Conservation (phyloP, 2,329 filamentous ascomycete species). For the Paecilomyces variotii region DNA sequence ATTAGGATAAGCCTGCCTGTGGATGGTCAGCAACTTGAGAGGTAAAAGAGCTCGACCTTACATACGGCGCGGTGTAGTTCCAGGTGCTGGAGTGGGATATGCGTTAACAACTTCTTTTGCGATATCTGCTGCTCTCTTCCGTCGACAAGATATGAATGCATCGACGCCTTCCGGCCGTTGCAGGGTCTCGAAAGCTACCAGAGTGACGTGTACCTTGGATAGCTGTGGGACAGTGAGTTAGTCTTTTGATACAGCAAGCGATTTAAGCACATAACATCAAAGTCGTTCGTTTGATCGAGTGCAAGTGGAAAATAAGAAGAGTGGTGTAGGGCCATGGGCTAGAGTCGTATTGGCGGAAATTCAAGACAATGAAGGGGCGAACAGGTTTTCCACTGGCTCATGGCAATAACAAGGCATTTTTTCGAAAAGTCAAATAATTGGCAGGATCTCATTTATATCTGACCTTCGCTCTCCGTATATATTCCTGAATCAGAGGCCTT, state of each 20-base stretch:
- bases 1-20: conserved; percentile 67
- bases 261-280: no score
- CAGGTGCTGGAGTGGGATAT: conserved; percentile 13
- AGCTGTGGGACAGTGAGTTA: conserved; percentile 16
- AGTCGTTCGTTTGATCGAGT: no score
- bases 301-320: neutral
- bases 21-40: conserved; percentile 6
- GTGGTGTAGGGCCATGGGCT: neutral
- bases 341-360: neutral
- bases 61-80: conserved; percentile 21
- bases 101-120: conserved; percentile 50
- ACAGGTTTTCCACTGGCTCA: neutral
- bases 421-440: neutral
- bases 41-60: conserved; percentile 1
- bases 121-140: conserved; percentile 51
- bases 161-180: conserved; percentile 58
- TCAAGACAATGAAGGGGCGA: neutral
- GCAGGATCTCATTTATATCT: conserved; percentile 7
- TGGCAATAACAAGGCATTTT: no score
- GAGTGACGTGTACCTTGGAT: conserved; percentile 62
- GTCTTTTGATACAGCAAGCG: neutral
- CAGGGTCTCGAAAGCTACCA: conserved; percentile 70
- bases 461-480: conserved; percentile 67
- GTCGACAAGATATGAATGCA: conserved; percentile 56
- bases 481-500: conserved; percentile 61